Evolutionary conservation across 2,329 filamentous ascomycete species (phyloP).

Genomic region (Fusarium miscanthi): DNA sequence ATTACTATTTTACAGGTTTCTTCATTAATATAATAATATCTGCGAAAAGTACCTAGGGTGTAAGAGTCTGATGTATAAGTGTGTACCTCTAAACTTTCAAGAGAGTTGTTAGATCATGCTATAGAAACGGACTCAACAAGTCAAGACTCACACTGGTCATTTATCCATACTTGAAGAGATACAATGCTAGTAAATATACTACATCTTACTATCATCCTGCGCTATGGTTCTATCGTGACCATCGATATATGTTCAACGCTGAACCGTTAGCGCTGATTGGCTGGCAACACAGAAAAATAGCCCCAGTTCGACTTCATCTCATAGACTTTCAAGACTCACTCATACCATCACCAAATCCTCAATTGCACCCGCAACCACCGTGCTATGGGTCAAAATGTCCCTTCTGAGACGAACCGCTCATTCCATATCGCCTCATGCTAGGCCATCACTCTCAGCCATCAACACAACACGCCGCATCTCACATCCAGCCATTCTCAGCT

Average conservation of each 20-base stretch:
- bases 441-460: conserved; percentile 12
- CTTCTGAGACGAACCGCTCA: conserved; percentile 25
- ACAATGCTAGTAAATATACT: not conserved
- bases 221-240: not conserved
- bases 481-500: conserved; percentile 6
- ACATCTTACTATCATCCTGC: too few species aligned
- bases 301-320: conserved; percentile 24
- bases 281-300: not conserved
- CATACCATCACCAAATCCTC: conserved; percentile 4
- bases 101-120: not conserved
- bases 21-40: fast-evolving
- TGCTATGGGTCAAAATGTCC: conserved; percentile 34
- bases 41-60: too few species aligned
- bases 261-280: conserved; percentile 25
- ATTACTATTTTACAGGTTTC: not conserved
- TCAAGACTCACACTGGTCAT: fast-evolving
- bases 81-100: not conserved
- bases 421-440: conserved; percentile 21
- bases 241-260: not conserved
- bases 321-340: conserved; percentile 10
- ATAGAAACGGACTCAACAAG: not conserved
- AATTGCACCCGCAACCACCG: not conserved
- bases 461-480: conserved; percentile 9
- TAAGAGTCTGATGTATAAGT: not conserved
- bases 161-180: fast-evolving